Base-by-base conservation (phyloP, 108 stramenopile species). In the Conticribra weissflogii region DNA sequence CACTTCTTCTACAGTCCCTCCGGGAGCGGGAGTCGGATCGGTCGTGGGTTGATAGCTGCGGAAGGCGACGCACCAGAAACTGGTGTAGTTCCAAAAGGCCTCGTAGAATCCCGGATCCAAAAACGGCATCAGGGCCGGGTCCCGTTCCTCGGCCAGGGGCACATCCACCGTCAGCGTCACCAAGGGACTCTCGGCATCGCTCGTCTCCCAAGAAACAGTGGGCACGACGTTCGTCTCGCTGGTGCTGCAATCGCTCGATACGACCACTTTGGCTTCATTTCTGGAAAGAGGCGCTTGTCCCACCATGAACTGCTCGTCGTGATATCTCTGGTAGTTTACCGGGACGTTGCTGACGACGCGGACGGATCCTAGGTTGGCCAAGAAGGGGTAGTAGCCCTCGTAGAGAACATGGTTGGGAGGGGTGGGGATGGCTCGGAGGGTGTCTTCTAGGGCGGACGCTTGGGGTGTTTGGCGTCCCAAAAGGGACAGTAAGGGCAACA, bases 241-340 rank as follows among this genome's bases (percentile, higher is more conserved):
- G 0, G 81, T 66, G 31, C 72, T 49, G 45, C 81, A 81, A 72
- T 81, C 53, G 29, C 71, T 73, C 0, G 77, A 78, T 9, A 81
- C 72, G 1, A 78, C 18, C 1, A 80, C 57, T 56, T 76, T 76
- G 36, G 33, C 79, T 8, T 71, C 19, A n/a, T 76, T 50, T 0
- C 4, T 12, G 0, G 49, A 18, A 21, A 80, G 54, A 17, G 73
- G 73, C 65, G 66, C 57, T 9, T 48, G 25, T 18, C 73, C 73
- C 50, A 60, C 64, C 25, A 74, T 46, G 51, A 60, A 74, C 14
- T 24, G 32, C 2, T n/a, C 34, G 18, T 77, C 76, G 23, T 53
- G 63, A 54, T 77, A 77, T 24, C 55, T 33, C 23, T 71, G 68
- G 28, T 71, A 24, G 0, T 68, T 71, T 9, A 77, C 69, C 15